Evolutionary conservation across 495 filamentous ascomycete species (phyloP).

Genomic region (Penicillium soppii): DNA sequence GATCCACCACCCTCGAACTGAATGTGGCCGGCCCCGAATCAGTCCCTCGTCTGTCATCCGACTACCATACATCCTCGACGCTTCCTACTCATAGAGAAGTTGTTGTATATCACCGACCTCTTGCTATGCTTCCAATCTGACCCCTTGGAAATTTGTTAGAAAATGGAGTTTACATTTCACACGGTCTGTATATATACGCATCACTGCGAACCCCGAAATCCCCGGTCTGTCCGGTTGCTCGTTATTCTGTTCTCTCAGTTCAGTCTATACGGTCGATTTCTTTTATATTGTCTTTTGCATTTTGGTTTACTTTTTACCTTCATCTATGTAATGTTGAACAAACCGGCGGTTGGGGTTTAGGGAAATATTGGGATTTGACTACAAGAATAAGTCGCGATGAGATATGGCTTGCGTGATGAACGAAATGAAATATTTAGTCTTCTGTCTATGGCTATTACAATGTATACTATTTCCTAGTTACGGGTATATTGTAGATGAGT

Average conservation of each 20-base stretch:
- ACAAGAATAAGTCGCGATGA: too few relatives aligned
- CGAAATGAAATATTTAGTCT: constrained; percentile 13
- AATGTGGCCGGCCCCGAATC: constrained; percentile 8
- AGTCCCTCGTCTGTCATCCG: not conserved
- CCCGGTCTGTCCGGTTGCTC: not conserved
- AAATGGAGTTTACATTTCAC: constrained; percentile 25
- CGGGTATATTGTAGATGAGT: too few relatives aligned
- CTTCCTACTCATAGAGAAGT: constrained; percentile 18
- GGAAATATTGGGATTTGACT: constrained; percentile 11
- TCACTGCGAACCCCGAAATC: not conserved
- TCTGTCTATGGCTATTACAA: not conserved
- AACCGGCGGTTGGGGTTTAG: constrained; percentile 10
- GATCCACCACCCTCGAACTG: constrained; percentile 5
- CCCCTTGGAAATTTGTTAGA: constrained; percentile 22
- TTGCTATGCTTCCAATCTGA: constrained; percentile 8
- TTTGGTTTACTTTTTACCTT: constrained; percentile 9
- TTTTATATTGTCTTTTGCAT: constrained; percentile 8
- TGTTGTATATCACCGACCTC: constrained; percentile 23
- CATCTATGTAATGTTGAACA: constrained; percentile 32
- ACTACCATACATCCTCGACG: constrained; percentile 8
- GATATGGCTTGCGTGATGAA: not conserved
- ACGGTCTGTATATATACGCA: constrained; percentile 31
- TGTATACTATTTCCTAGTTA: too few relatives aligned
- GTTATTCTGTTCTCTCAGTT: constrained; percentile 3
- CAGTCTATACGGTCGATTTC: too few relatives aligned